Evolutionary conservation across 768 basidiomycete species (phyloP).

Genomic region (Botryobasidium botryosum): DNA sequence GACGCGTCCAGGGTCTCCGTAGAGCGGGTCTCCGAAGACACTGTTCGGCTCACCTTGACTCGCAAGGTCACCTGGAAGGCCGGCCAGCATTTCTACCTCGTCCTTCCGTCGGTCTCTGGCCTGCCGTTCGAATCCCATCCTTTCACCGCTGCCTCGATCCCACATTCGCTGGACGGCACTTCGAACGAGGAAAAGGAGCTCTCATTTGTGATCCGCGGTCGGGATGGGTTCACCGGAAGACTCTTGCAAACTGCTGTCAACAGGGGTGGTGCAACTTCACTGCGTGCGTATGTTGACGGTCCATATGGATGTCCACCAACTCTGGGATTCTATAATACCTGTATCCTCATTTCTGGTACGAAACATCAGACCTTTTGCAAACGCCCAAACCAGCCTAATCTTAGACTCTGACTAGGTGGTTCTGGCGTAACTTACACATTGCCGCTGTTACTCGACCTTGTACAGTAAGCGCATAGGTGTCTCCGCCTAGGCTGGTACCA

Average conservation of each 20-base stretch:
- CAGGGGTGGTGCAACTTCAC: constrained; percentile 9
- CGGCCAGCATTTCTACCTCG: constrained; percentile 20
- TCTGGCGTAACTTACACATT: constrained; percentile 4
- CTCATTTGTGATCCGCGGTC: constrained; percentile 18
- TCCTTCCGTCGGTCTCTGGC: constrained; percentile 17
- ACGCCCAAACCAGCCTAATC: neutral
- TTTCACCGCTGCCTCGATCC: constrained; percentile 19
- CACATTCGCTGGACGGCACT: constrained; percentile 5
- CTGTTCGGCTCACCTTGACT: constrained; percentile 10
- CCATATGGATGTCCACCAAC: constrained; percentile 16
- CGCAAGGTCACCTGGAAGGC: constrained; percentile 15
- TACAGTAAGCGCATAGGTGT: constrained; percentile 1
- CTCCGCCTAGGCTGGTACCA: neutral
- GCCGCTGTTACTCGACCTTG: neutral
- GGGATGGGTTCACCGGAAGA: constrained; percentile 21
- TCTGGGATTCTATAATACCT: constrained; percentile 14
- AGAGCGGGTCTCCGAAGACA: neutral
- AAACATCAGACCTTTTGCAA: neutral
- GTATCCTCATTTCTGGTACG: constrained; percentile 18
- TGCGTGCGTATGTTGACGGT: constrained; percentile 17
- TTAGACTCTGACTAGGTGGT: neutral
- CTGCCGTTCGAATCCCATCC: constrained; percentile 22
- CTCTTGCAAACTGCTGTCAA: neutral
- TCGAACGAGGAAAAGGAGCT: constrained; percentile 10
- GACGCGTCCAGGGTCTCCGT: too few relatives aligned